phyloP scores from a whole-genome alignment of 2,329 filamentous ascomycete genomes.

The Xylariaceae sp. region DNA sequence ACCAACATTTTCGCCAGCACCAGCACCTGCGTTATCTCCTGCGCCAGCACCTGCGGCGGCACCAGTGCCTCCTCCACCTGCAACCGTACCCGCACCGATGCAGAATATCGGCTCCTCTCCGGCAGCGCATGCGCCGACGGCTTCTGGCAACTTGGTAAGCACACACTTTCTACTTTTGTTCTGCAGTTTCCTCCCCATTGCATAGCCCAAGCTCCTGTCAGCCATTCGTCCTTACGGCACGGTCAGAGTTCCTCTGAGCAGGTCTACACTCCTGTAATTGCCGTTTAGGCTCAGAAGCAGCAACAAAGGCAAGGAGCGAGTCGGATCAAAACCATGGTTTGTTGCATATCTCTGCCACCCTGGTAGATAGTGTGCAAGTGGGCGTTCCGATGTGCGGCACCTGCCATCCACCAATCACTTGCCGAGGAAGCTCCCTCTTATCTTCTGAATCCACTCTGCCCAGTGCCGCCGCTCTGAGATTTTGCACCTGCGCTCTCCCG shows the following conservation, averaged over 20 bases:
- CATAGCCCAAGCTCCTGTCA: too few species aligned
- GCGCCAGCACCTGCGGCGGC: conserved; percentile 1
- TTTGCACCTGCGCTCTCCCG: conserved; percentile 10
- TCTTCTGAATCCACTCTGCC: conserved; percentile 6
- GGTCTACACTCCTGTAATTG: too few species aligned
- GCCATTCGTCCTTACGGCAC: too few species aligned
- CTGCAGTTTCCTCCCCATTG: background rate
- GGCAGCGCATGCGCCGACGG: conserved; percentile 22
- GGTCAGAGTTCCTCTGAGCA: too few species aligned
- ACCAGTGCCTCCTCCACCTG: background rate
- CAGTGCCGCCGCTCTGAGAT: too few species aligned
- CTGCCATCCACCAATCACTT: conserved; percentile 1
- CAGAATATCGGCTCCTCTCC: conserved; percentile 21
- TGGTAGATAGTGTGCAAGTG: background rate
- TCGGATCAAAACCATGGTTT: too few species aligned
- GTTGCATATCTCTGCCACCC: background rate
- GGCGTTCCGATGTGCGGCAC: too few species aligned
- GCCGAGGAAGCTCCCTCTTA: conserved; percentile 2
- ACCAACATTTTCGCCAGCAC: background rate
- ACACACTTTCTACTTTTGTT: background rate
- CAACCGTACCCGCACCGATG: too few species aligned
- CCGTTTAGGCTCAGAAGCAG: too few species aligned
- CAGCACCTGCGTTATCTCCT: background rate
- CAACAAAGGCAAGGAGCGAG: too few species aligned
- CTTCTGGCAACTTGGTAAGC: conserved; percentile 23